Conservation (phyloP, 495 filamentous ascomycete species). For the Podospora pseudocomata region DNA sequence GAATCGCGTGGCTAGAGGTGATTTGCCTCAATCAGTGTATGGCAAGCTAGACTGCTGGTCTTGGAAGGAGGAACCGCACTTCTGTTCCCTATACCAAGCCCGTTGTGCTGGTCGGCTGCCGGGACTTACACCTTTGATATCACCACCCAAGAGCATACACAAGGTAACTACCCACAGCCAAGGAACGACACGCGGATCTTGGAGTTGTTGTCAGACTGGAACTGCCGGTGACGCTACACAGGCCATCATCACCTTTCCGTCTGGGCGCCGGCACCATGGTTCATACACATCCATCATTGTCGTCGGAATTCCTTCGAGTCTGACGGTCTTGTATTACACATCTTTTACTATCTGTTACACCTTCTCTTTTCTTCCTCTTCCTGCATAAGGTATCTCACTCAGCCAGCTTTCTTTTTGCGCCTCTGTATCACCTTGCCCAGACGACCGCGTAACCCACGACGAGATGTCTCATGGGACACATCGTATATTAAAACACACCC, state of each 20-base stretch:
- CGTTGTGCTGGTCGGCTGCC: neutral
- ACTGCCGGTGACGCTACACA: neutral
- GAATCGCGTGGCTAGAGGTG: neutral
- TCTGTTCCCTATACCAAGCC: neutral
- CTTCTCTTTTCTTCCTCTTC: neutral
- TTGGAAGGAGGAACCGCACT: neutral
- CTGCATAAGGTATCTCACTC: neutral
- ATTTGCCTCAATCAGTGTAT: neutral
- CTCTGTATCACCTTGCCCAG: neutral
- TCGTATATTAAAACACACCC: neutral
- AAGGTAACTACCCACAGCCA: neutral
- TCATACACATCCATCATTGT: neutral
- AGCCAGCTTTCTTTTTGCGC: neutral
- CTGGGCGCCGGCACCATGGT: conserved; percentile 6
- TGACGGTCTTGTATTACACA: neutral
- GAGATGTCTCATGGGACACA: neutral
- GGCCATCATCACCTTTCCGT: neutral
- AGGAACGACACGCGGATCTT: neutral
- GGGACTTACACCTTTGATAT: neutral
- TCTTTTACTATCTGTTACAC: neutral
- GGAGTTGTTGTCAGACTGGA: neutral
- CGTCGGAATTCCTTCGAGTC: neutral
- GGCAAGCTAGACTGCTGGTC: neutral
- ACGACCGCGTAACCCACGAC: neutral
- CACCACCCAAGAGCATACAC: neutral